Percentiles rank a stretch among this genome's conserved stretches.
Evolutionary conservation across 495 filamentous ascomycete species (phyloP).

Genomic region (Aspergillus taichungensis): DNA sequence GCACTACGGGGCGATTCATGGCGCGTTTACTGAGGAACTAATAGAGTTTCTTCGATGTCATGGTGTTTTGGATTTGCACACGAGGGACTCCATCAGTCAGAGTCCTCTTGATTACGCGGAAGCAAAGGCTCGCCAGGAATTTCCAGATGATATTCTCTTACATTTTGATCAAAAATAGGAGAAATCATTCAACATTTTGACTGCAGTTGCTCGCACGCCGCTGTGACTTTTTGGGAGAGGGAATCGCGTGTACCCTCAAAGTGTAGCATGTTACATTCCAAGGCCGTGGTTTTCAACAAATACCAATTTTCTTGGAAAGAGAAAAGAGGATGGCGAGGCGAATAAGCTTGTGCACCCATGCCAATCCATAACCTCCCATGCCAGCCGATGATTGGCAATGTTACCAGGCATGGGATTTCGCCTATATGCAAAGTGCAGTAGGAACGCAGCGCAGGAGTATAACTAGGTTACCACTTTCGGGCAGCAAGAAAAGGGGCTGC

Average conservation of each 20-base stretch:
- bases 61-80: constrained; percentile 1
- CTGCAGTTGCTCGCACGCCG: neutral
- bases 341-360: neutral
- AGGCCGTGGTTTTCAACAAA: neutral
- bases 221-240: neutral
- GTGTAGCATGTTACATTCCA: neutral
- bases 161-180: neutral
- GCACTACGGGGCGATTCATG: constrained; percentile 8
- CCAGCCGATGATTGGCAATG: too few species aligned
- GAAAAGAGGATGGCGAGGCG: neutral
- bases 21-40: constrained; percentile 4
- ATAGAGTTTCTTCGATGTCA: constrained; percentile 1
- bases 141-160: neutral
- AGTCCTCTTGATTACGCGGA: constrained; percentile 10
- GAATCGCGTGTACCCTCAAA: neutral
- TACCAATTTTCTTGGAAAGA: neutral
- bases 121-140: constrained; percentile 6
- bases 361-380: constrained; percentile 1
- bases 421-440: neutral
- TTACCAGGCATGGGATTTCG: too few species aligned
- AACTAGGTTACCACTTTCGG: too few species aligned
- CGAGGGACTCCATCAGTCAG: constrained; percentile 7
- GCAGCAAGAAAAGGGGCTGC: too few species aligned
- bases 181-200: neutral
- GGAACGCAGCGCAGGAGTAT: too few species aligned